Percentiles rank a stretch among this genome's conserved stretches.
Evolutionary conservation across 257 asterid species (phyloP).

Genomic region (Coffea canephora): DNA sequence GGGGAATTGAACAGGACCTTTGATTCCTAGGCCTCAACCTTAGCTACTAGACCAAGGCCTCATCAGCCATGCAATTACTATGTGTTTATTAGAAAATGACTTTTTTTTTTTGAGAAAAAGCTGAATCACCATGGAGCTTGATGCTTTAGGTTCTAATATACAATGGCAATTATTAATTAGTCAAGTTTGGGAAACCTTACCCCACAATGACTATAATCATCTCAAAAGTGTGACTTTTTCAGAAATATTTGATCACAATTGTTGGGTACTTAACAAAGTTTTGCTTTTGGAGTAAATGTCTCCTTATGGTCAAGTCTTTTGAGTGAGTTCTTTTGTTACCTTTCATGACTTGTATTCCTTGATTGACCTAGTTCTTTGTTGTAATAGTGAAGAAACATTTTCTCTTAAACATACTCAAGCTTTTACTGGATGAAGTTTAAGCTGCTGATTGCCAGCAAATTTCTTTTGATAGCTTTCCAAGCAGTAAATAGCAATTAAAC

Average conservation of each 20-base stretch:
- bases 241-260: background rate
- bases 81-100: background rate
- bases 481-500: background rate
- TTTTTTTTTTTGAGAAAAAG: background rate
- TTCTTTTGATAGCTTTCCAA: background rate
- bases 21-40: too few relatives aligned
- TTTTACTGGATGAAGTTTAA: background rate
- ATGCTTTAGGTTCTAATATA: background rate
- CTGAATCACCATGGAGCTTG: background rate
- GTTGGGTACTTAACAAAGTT: background rate
- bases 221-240: background rate
- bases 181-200: background rate
- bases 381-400: background rate
- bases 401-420: background rate
- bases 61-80: background rate
- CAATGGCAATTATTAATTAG: too few relatives aligned
- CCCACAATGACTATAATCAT: too few relatives aligned
- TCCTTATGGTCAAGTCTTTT: background rate
- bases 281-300: background rate
- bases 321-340: background rate
- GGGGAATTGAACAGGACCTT: too few relatives aligned
- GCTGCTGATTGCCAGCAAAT: background rate
- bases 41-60: too few relatives aligned
- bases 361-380: too few relatives aligned
- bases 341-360: background rate